Evolutionary conservation across 331 rosid genomes (phyloP).

Genomic region (Saraca asoca): DNA sequence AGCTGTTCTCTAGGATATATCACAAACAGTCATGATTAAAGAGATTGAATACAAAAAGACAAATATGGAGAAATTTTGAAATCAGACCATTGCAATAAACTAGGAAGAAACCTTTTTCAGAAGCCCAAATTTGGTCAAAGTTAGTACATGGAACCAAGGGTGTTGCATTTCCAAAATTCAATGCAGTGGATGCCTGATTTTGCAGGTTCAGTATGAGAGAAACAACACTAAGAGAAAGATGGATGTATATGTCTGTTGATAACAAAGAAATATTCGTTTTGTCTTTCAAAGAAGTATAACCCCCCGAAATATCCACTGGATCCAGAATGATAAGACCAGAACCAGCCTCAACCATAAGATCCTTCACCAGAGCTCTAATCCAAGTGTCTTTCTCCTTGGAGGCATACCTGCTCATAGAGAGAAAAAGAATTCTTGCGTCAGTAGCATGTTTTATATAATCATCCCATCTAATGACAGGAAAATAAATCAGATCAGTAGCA

Average conservation of each 20-base stretch:
- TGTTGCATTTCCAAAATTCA: slow-evolving; percentile 73
- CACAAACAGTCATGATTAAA: slow-evolving; percentile 11
- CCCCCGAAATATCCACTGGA: slow-evolving; percentile 95
- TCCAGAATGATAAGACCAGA: slow-evolving; percentile 91
- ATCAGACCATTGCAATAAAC: slow-evolving; percentile 18
- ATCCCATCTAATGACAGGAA: not conserved
- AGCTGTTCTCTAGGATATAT: slow-evolving; percentile 26
- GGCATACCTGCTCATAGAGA: slow-evolving; percentile 72
- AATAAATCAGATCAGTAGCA: too few species aligned
- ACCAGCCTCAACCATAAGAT: slow-evolving; percentile 91
- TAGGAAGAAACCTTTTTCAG: slow-evolving; percentile 66
- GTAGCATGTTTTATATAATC: not conserved
- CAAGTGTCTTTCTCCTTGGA: slow-evolving; percentile 92
- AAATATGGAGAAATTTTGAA: not conserved
- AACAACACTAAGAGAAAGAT: slow-evolving; percentile 89
- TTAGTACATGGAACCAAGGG: slow-evolving; percentile 82
- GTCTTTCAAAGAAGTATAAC: slow-evolving; percentile 92
- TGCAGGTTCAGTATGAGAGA: slow-evolving; percentile 87
- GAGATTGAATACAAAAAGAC: slow-evolving; percentile 24
- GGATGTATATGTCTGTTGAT: slow-evolving; percentile 83
- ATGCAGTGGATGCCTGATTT: slow-evolving; percentile 79
- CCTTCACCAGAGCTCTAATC: slow-evolving; percentile 93
- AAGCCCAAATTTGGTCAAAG: slow-evolving; percentile 83
- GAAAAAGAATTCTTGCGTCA: slow-evolving; percentile 26
- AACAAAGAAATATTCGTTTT: slow-evolving; percentile 85